Base-by-base conservation (phyloP, 2,329 filamentous ascomycete genomes). In the Calonectria ilicicola region DNA sequence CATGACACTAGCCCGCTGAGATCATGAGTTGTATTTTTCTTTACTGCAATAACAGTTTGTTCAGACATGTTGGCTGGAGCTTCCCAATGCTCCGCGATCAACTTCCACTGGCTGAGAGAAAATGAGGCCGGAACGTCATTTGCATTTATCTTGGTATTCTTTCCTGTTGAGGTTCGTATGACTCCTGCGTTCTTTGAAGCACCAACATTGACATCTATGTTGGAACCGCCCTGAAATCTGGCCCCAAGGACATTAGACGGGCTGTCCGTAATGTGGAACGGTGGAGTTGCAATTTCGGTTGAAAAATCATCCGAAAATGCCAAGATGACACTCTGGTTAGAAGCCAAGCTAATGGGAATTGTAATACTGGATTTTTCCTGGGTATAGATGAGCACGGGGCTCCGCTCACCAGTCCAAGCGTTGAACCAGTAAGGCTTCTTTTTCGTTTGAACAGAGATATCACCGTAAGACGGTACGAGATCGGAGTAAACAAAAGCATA, bases 401-500 rank as follows among this genome's bases (percentile, higher is more conserved):
- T 47, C 1, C 21, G 23, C 17, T 68, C 38, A 1, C 65, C 69
- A 10, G 60, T 68, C 69, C 69, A 72, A 5, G 65, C 5, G 27
- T 72, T 40, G 5, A 58, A 46, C 9, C 47, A 46, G 17, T 65
- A 72, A 1, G 69, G 69, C 19, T 21, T 42, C 29, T 49, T 26
- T 7, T 19, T 58, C 2, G n/a, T 51, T 1, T 27, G 19, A 10
- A 72, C 29, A 12, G 56, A 29, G 7, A 72, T 51, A 8, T 51
- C 15, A 8, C 69, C 69, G 5, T 46, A 35, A 12, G 56, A 47
- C 2, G 35, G 17, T 2, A 38, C 26, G 15, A 72, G 12, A 26
- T 72, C 69, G 2, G 35, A 53, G 58, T 72, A 72, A 5, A 60
- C 7, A 26, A 72, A 29, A 1, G 60, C 69, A n/a, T 72, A 72